Base-by-base conservation (phyloP, 2,329 filamentous ascomycete species). In the Phaeomoniella chlamydospora region DNA sequence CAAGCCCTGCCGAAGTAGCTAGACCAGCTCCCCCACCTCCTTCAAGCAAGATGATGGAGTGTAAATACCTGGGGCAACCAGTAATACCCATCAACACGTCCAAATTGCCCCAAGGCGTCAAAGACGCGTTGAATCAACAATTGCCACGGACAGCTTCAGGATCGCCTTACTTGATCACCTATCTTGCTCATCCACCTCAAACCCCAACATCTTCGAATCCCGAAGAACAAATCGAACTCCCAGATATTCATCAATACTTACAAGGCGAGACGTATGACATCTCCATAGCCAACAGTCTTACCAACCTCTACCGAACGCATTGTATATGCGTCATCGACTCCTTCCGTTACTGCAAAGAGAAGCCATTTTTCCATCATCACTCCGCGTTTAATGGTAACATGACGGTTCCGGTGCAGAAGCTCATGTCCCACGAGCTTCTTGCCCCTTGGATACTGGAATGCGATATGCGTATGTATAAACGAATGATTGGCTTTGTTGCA, bases 241-340 rank as follows among this genome's bases (percentile, higher is more conserved):
- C 90, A n/a, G 72, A 77, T 34, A 92, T 98, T 46, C 75, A 83
- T 43, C 67, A 73, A 4, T 94, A 86, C 52, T 66, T 94, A 87
- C 88, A 34, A 34, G 39, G 37, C 14, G 42, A 40, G 1, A 60
- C 63, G 38, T 93, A 87, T 4, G 90, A 98, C 54, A 66, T 72
- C 1, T 88, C 96, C 51, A 80, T 86, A 5, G 87, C 86, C 16
- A 82, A 82, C 49, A 87, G 86, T 3, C 65, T 98, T 15, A 75
- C 77, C 26, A 87, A 88, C 3, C 68, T 96, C 15, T 98, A 98
- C 53, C 77, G 86, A 34, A 90, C 88, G 2, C 88, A 96, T 53
- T 94, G 87, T 55, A 94, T 90, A 11, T 94, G 87, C 1, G 70
- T 98, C 4, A 81, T 98, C 18, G 90, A 98, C 57, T 88, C 85